Evolutionary conservation across 2,329 filamentous ascomycete genomes (phyloP).

Genomic region (Bipolaris oryzae): DNA sequence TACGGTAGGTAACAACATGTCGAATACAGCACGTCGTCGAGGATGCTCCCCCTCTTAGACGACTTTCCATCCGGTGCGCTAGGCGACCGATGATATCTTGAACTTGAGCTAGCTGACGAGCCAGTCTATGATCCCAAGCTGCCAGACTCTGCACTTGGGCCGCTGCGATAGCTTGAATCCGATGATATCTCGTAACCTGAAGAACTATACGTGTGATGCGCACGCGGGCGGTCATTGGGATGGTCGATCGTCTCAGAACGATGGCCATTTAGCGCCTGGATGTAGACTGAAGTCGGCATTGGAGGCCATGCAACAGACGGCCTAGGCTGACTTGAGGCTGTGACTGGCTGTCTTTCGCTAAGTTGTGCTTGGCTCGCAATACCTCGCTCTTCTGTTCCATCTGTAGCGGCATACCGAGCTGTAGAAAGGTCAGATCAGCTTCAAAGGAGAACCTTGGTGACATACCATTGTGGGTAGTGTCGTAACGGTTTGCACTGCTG

Average conservation of each 20-base stretch:
- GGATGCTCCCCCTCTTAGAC: slow-evolving; percentile 30
- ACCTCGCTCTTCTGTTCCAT: slow-evolving; percentile 39
- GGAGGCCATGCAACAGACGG: slow-evolving; percentile 17
- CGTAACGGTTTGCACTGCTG: not conserved
- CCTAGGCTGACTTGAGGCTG: slow-evolving; percentile 6
- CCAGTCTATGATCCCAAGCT: slow-evolving; percentile 33
- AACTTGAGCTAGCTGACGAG: slow-evolving; percentile 26
- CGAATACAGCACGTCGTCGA: slow-evolving; percentile 38
- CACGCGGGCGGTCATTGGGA: slow-evolving; percentile 30
- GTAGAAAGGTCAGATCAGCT: slow-evolving; percentile 18
- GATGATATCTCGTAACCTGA: slow-evolving; percentile 28
- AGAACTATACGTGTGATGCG: slow-evolving; percentile 26
- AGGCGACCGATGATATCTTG: slow-evolving; percentile 12
- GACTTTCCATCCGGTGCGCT: slow-evolving; percentile 36
- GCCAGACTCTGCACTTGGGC: slow-evolving; percentile 36
- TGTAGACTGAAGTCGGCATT: slow-evolving; percentile 25
- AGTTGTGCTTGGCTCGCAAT: slow-evolving; percentile 21
- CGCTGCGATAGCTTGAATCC: slow-evolving; percentile 34
- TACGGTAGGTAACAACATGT: slow-evolving; percentile 43
- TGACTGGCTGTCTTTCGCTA: slow-evolving; percentile 6
- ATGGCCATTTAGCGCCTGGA: slow-evolving; percentile 38
- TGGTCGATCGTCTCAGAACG: slow-evolving; percentile 30
- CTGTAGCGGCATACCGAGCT: slow-evolving; percentile 33
- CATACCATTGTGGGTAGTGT: not conserved
- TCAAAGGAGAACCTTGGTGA: not conserved